Conservation (phyloP, 2,329 filamentous ascomycete species). For the Diaporthe australafricana region DNA sequence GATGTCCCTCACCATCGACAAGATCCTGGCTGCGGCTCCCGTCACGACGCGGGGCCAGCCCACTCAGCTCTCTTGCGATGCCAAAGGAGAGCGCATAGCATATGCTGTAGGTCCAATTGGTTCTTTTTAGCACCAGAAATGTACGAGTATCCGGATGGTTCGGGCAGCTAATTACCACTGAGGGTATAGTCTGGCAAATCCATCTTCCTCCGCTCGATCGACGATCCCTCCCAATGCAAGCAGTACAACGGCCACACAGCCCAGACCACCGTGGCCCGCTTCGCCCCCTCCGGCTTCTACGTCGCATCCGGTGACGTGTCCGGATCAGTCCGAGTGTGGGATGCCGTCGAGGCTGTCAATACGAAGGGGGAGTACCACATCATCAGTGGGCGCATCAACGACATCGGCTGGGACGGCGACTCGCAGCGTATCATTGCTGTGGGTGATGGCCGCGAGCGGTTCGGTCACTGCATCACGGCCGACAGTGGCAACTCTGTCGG, state of each 20-base stretch:
- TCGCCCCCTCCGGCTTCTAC: conserved; percentile 94
- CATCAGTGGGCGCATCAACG: conserved; percentile 93
- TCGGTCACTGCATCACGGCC: conserved; percentile 92
- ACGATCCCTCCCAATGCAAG: conserved; percentile 83
- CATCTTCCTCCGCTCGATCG: conserved; percentile 94
- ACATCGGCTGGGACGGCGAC: conserved; percentile 97
- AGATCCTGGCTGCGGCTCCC: conserved; percentile 87
- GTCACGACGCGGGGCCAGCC: conserved; percentile 86
- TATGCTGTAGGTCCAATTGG: conserved; percentile 78
- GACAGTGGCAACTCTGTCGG: conserved; percentile 97
- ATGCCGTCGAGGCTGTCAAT: conserved; percentile 83
- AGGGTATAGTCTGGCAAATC: conserved; percentile 86
- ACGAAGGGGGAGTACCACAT: conserved; percentile 96
- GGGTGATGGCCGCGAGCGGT: conserved; percentile 92
- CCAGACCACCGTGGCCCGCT: conserved; percentile 90
- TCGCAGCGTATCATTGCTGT: conserved; percentile 97
- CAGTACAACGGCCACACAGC: conserved; percentile 95
- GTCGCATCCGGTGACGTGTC: conserved; percentile 90
- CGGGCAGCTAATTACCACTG: neutral
- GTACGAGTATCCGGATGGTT: too few relatives aligned
- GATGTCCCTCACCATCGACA: conserved; percentile 69
- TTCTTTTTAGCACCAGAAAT: neutral
- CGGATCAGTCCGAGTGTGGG: conserved; percentile 91
- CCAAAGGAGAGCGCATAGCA: conserved; percentile 90
- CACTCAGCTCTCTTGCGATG: conserved; percentile 87